Conservation (phyloP, 2,329 filamentous ascomycete species). For the Nakataea oryzae region DNA sequence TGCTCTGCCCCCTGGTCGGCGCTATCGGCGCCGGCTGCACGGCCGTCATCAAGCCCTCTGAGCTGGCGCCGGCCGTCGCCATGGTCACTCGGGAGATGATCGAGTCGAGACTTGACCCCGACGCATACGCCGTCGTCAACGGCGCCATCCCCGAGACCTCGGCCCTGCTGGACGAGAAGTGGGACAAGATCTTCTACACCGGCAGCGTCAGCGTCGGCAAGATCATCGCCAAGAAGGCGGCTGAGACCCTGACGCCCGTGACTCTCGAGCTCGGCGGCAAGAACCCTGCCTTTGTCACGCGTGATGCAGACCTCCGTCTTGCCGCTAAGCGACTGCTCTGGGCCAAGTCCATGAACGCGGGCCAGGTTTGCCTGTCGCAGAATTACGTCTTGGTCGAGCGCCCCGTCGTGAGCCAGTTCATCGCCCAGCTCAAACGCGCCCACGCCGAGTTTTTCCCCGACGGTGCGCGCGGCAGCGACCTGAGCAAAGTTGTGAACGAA, state of each 20-base stretch:
- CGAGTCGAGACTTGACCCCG: conserved; percentile 63
- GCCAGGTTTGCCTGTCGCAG: conserved; percentile 86
- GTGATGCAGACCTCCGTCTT: conserved; percentile 66
- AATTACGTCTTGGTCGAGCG: conserved; percentile 86
- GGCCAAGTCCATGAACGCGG: conserved; percentile 79
- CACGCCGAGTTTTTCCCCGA: conserved; percentile 74
- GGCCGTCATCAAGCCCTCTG: conserved; percentile 82
- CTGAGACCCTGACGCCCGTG: conserved; percentile 78
- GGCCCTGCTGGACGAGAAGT: conserved; percentile 75
- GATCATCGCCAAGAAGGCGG: conserved; percentile 83
- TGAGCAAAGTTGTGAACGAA: conserved; percentile 69
- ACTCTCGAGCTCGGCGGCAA: conserved; percentile 81
- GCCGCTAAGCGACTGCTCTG: conserved; percentile 79
- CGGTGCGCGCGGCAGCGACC: conserved; percentile 73
- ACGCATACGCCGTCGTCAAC: conserved; percentile 69
- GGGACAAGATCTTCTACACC: conserved; percentile 98
- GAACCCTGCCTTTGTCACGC: conserved; percentile 88
- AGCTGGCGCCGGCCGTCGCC: conserved; percentile 66
- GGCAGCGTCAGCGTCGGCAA: conserved; percentile 69
- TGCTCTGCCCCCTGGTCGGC: conserved; percentile 68
- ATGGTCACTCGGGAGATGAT: conserved; percentile 73
- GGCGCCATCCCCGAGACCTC: conserved; percentile 74
- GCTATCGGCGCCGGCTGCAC: conserved; percentile 91
- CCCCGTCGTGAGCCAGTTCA: conserved; percentile 58
- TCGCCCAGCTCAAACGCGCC: conserved; percentile 62